Evolutionary conservation across 257 asterid species (phyloP).

Genomic region (Lycium barbarum): DNA sequence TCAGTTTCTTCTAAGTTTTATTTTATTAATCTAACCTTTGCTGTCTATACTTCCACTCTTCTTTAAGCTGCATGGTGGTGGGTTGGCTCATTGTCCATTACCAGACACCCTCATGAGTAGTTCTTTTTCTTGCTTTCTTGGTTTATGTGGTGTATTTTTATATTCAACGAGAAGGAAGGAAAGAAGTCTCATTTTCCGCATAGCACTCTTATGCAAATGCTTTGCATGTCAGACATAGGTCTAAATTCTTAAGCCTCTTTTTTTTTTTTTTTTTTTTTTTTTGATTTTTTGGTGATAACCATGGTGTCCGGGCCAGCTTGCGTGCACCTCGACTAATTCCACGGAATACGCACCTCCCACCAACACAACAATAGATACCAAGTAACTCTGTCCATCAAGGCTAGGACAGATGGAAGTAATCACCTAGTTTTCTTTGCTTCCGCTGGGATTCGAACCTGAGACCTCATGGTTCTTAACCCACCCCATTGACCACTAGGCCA

Average conservation of each 20-base stretch:
- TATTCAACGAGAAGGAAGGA: neutral
- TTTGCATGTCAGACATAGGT: conserved; percentile 6
- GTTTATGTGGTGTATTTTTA: neutral
- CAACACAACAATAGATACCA: no score
- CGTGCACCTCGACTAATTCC: no score
- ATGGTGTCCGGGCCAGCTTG: no score
- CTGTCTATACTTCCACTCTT: neutral
- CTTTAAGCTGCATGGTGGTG: conserved; percentile 4
- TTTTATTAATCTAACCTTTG: neutral
- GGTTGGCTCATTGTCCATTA: neutral
- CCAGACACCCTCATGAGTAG: neutral
- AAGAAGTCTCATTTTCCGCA: neutral
- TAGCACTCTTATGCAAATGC: neutral
- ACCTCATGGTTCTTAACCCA: no score
- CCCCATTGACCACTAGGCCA: no score
- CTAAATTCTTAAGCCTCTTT: neutral
- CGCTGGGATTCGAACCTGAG: no score
- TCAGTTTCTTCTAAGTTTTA: neutral
- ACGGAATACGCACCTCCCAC: no score
- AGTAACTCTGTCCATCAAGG: no score
- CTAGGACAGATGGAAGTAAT: no score
- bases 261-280: neutral
- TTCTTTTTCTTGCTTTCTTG: neutral
- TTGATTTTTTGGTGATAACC: no score
- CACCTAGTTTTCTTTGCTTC: no score